These are phyloP conservation scores for Beauveria pseudobassiana DNA, from an alignment of 2,329 filamentous ascomycete genomes.

Conservation along the genomic window DNA sequence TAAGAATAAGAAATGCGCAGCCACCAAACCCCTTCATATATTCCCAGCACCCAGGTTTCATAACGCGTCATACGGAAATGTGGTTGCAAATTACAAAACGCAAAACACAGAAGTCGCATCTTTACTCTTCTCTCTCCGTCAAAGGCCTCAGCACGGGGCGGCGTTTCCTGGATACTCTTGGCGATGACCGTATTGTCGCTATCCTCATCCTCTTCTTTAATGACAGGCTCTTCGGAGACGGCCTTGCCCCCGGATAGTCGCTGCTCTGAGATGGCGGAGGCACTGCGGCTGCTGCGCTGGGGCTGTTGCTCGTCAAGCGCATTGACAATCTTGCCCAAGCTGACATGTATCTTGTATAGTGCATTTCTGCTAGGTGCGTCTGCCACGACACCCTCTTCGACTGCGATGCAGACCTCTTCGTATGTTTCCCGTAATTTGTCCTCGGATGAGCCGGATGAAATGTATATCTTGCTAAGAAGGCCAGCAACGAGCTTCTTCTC, in stretches of 20 bases:
- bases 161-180: conserved; percentile 21
- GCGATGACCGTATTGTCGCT: conserved; percentile 26
- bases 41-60: not conserved
- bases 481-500: conserved; percentile 77
- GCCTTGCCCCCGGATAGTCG: conserved; percentile 31
- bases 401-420: conserved; percentile 50
- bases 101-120: not conserved
- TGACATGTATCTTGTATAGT: conserved; percentile 61
- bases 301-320: conserved; percentile 40
- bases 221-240: conserved; percentile 33
- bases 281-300: conserved; percentile 36
- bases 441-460: conserved; percentile 59
- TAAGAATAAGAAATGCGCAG: not conserved
- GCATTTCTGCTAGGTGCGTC: conserved; percentile 58
- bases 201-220: conserved; percentile 42
- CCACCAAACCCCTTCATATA: conserved; percentile 4
- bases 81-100: not conserved
- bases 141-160: conserved; percentile 10
- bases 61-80: conserved; percentile 2
- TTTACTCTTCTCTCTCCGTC: conserved; percentile 25
- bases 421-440: conserved; percentile 52
- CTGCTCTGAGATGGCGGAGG: conserved; percentile 29
- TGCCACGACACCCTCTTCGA: conserved; percentile 52
- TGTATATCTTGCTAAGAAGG: conserved; percentile 74
- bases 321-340: conserved; percentile 61